These are phyloP conservation scores for Prunus dulcis DNA, from an alignment of 306 rosid genomes.

Conservation along the genomic window DNA sequence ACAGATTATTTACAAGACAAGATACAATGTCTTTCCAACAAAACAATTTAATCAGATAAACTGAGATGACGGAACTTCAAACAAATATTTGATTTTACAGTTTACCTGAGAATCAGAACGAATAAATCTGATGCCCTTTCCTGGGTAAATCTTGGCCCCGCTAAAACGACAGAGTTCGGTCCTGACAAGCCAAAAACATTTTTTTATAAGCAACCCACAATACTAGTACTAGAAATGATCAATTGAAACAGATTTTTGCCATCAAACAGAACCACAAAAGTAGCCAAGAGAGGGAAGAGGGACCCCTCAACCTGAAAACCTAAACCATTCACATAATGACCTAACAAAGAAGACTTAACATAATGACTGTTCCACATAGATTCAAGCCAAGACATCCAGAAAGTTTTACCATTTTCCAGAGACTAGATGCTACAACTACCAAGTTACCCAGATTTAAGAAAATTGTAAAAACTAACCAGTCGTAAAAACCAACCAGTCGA, in stretches of 20 bases:
- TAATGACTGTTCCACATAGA: not conserved
- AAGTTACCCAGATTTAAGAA: not conserved
- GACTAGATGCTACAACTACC: not conserved
- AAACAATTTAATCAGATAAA: not conserved
- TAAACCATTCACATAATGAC: not conserved
- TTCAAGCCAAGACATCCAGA: not conserved
- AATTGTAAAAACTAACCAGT: too few relatives aligned
- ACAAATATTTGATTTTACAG: not conserved
- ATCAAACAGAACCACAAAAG: not conserved
- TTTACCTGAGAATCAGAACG: conserved; percentile 87
- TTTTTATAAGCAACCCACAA: not conserved
- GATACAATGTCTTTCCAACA: not conserved
- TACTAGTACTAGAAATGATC: not conserved
- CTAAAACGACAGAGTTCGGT: conserved; percentile 89
- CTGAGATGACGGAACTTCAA: not conserved
- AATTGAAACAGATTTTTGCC: not conserved
- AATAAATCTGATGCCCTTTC: conserved; percentile 74
- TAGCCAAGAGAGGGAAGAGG: not conserved
- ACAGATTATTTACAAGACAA: not conserved
- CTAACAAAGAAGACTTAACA: not conserved
- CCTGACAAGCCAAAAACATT: conserved; percentile 35
- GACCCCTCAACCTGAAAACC: not conserved
- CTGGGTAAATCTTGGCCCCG: conserved; percentile 87
- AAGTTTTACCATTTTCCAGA: not conserved
- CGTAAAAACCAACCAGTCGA: not conserved